A percentile compares a stretch with the other conserved stretches of the same genome.
phyloP scores from a whole-genome alignment of 805 yeast genomes.

The Lachancea fermentati region DNA sequence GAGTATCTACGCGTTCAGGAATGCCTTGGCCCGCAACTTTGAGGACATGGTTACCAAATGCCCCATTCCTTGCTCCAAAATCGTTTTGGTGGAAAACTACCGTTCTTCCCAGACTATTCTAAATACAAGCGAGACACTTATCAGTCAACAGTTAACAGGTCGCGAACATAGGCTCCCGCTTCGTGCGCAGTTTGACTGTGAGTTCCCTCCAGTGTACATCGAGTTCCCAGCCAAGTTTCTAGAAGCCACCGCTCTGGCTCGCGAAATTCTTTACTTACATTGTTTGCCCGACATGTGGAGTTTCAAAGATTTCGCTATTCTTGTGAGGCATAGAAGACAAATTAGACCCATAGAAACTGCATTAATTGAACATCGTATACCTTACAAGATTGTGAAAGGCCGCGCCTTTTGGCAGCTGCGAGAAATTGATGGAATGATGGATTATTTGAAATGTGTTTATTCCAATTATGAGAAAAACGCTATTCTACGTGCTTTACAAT shows the following conservation, averaged over 20 bases:
- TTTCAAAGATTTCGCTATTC: constrained; percentile 62
- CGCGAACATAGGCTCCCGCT: constrained; percentile 39
- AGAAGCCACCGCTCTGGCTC: constrained; percentile 57
- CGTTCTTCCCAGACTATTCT: constrained; percentile 71
- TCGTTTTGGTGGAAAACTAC: constrained; percentile 64
- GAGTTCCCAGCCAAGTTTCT: constrained; percentile 36
- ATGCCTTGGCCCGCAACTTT: constrained; percentile 70
- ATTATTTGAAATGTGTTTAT: constrained; percentile 57
- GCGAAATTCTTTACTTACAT: constrained; percentile 46
- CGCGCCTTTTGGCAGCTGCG: constrained; percentile 72
- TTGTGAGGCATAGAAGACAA: constrained; percentile 60
- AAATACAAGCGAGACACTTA: constrained; percentile 55
- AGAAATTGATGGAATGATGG: constrained; percentile 59
- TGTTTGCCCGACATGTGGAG: constrained; percentile 41
- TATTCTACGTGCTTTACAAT: constrained; percentile 47
- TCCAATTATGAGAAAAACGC: constrained; percentile 59
- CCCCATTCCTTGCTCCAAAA: constrained; percentile 31
- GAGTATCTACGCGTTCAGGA: constrained; percentile 83
- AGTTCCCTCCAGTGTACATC: constrained; percentile 44
- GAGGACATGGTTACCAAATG: constrained; percentile 42
- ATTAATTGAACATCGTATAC: constrained; percentile 48
- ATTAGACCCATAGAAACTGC: constrained; percentile 62
- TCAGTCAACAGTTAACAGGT: constrained; percentile 48
- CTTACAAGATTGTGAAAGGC: constrained; percentile 67
- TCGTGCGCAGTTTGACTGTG: constrained; percentile 39